phyloP scores from a whole-genome alignment of 805 yeast species.

The Kuraishia hungarica region DNA sequence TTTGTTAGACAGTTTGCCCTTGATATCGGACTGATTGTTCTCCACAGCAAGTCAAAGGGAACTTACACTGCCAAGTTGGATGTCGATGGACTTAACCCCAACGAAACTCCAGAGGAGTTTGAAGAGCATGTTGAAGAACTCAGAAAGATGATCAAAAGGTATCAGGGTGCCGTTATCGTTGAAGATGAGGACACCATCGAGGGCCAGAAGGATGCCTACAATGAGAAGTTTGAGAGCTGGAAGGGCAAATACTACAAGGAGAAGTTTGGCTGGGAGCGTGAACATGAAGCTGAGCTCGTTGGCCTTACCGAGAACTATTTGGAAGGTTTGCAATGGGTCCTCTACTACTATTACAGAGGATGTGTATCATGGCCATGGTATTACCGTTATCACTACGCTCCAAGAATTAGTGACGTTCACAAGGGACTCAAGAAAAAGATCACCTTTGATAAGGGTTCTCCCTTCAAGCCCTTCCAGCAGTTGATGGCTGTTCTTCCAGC shows the following conservation, averaged over 20 bases:
- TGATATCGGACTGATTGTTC: conserved; percentile 57
- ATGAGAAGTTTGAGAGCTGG: conserved; percentile 71
- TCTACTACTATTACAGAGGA: conserved; percentile 84
- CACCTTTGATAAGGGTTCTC: conserved; percentile 59
- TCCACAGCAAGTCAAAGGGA: conserved; percentile 52
- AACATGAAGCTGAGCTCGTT: conserved; percentile 50
- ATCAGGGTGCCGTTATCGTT: conserved; percentile 54
- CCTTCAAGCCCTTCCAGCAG: conserved; percentile 91
- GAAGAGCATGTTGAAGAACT: conserved; percentile 41
- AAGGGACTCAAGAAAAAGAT: conserved; percentile 61
- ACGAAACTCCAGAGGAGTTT: conserved; percentile 60
- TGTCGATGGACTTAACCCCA: conserved; percentile 63
- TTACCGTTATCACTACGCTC: conserved; percentile 84
- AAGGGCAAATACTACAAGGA: conserved; percentile 76
- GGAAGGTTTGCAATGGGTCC: conserved; percentile 96
- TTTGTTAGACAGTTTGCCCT: conserved; percentile 57
- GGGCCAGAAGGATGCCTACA: conserved; percentile 55
- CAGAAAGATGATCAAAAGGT: conserved; percentile 49
- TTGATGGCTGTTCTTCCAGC: conserved; percentile 97
- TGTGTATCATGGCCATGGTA: conserved; percentile 97
- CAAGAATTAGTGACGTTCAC: conserved; percentile 82
- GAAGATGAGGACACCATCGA: conserved; percentile 48
- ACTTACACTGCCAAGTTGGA: conserved; percentile 56
- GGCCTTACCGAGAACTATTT: conserved; percentile 72
- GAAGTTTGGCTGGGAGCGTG: conserved; percentile 64